Conservation (phyloP, 108 stramenopile species). For the Cyclotella cryptica region DNA sequence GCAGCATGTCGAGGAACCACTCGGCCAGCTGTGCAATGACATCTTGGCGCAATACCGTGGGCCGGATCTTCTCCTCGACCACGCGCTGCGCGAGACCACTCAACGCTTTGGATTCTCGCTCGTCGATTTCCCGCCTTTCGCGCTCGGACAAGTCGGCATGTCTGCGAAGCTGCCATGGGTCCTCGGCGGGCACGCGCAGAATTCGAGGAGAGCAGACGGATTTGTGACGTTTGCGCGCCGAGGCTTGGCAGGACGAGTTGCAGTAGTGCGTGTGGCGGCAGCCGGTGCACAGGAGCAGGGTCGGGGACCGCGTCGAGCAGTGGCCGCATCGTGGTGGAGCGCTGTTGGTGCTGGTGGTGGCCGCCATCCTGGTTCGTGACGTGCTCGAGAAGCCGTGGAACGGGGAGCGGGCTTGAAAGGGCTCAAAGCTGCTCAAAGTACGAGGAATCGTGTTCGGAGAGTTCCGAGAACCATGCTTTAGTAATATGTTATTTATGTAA, state of each 20-base stretch:
- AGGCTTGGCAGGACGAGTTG: slow-evolving; percentile 9
- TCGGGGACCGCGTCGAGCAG: not conserved
- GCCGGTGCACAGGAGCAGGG: slow-evolving; percentile 16
- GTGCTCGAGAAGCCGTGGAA: not conserved
- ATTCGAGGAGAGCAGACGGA: slow-evolving; percentile 11
- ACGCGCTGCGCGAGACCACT: not conserved
- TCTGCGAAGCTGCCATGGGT: not conserved
- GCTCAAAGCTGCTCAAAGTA: not conserved
- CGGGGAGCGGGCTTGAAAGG: not conserved
- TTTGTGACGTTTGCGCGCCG: slow-evolving; percentile 9
- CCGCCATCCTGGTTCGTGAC: not conserved
- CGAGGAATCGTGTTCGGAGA: too few species aligned
- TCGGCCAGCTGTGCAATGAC: not conserved
- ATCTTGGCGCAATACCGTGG: slow-evolving; percentile 28
- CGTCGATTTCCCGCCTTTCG: not conserved
- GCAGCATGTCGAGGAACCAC: slow-evolving; percentile 32
- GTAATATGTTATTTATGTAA: too few species aligned
- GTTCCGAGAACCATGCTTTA: too few species aligned
- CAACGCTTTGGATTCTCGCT: not conserved
- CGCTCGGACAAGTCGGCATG: too few species aligned
- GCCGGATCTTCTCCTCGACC: slow-evolving; percentile 42
- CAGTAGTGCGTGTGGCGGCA: slow-evolving; percentile 20
- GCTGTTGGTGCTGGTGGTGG: not conserved
- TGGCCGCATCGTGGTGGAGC: slow-evolving; percentile 11
- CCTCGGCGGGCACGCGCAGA: not conserved